Base-by-base conservation (phyloP, 2,329 filamentous ascomycete genomes). In the Epichloe scottii region DNA sequence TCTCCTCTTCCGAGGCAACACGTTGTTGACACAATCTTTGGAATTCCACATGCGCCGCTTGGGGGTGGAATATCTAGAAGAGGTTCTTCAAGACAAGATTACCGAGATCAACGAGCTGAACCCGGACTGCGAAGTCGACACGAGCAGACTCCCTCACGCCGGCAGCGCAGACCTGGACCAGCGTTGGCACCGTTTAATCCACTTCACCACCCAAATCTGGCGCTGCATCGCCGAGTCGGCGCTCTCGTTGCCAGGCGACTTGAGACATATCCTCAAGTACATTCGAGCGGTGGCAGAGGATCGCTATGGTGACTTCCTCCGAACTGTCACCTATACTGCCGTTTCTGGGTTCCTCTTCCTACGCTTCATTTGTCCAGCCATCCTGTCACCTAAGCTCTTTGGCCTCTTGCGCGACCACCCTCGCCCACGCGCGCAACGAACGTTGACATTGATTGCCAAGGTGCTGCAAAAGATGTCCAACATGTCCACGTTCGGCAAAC, bases 41-140 rank as follows among this genome's bases (percentile, higher is more conserved):
- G 93, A 98, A 64, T 86, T 89, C 53, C 90, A 98, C 65, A 97
- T 98, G 93, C 87, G 89, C 52, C 81, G 93, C 10, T 73, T 97
- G 1, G 93, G 93, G 41, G 91, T 89, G 58, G 90, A 96, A 58
- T 98, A 95, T 60, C 71, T 98, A 1, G 87, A 94, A 58, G 87
- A 94, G 47, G 85, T 88, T 0, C 74, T 98, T 39, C 82, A 82
- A n/a, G 84, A 89, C 48, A 93, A 90, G 66, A 78, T 98, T 43
- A 76, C 78, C 53, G 87, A 95, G 62, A 95, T 98, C 63, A 93
- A 95, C 61, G 85, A 91, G 58, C 81, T 85, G 56, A 89, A 97
- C 62, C 85, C 86, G 0, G 87, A 96, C 59, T 97, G 91, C 66
- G 93, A 98, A 66, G 90, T 98, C 8, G 93, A 98, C 62, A 91